Evolutionary conservation across 768 basidiomycete species (phyloP), one percentile per base, ranked within the genome.

Genomic region (Suillus spraguei): DNA sequence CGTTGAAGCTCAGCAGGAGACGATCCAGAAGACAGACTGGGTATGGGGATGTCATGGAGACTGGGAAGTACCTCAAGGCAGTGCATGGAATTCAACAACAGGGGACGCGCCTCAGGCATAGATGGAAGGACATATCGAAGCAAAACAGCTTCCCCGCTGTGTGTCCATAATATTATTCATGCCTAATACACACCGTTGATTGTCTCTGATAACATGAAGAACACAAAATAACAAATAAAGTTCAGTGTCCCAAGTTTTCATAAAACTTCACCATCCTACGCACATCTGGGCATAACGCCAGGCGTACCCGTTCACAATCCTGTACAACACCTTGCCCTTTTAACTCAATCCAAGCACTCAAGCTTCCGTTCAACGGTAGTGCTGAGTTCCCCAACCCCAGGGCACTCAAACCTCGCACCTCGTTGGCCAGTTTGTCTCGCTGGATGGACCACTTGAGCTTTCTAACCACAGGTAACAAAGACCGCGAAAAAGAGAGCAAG

Each of bases 371-470:
- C 47, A 77, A 78, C 35, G 72, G 71, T 36, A 62, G 63, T 4
- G 71, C 66, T 2, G 64, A 46, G 42, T 59, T 63, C 20, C 58
- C 62, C 35, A 63, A 50, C 56, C 68, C 70, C 65, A 72, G 72
- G 41, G 76, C 69, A 16, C 65, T 71, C 53, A 72, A 68, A 39
- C 80, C 76, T 70, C 86, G 83, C 61, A 90, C 79, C 64, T 83
- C 73, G 71, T 80, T 83, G 5, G 90, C 84, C 33, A 90, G 77
- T 54, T 78, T 80, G 69, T 91, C 91, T 14, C 81, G 79, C 69
- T 87, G 85, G 55, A 90, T 73, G 44, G 83, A 86, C 89, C 89
- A 92, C 72, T 91, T 91, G 64, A 92, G 79, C 70, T 83, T 79
- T 62, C 84, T 86, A 69, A 91, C 80, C 28, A 84, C 78, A 16